These are phyloP conservation scores for Termitomyces sp. DNA, from an alignment of 768 basidiomycete genomes.

Conservation along the genomic window DNA sequence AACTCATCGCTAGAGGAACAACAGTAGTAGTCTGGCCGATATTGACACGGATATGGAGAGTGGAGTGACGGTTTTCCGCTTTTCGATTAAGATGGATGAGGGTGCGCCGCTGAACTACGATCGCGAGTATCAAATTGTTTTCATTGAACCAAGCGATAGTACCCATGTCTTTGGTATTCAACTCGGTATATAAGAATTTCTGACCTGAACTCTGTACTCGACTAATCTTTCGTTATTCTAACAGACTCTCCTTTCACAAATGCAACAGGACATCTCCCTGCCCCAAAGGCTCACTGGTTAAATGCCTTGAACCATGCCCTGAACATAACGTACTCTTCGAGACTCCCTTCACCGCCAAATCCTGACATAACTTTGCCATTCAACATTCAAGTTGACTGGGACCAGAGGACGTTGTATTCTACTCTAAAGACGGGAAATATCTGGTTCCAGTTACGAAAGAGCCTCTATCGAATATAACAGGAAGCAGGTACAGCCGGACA, in stretches of 20 bases:
- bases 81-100: slow-evolving; percentile 39
- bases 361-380: slow-evolving; percentile 62
- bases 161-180: slow-evolving; percentile 58
- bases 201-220: neutral
- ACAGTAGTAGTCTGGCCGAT: slow-evolving; percentile 25
- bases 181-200: slow-evolving; percentile 40
- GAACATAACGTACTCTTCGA: slow-evolving; percentile 49
- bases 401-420: slow-evolving; percentile 45
- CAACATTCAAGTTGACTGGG: slow-evolving; percentile 53
- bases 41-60: slow-evolving; percentile 38
- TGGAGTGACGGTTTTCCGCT: slow-evolving; percentile 23
- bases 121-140: slow-evolving; percentile 63
- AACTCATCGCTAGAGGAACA: slow-evolving; percentile 48
- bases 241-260: slow-evolving; percentile 55
- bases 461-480: slow-evolving; percentile 36
- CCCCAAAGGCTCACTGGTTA: slow-evolving; percentile 40
- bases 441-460: slow-evolving; percentile 39
- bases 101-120: slow-evolving; percentile 42
- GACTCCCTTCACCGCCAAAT: slow-evolving; percentile 35
- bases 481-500: slow-evolving; percentile 38
- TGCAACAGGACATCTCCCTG: slow-evolving; percentile 41
- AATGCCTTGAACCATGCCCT: slow-evolving; percentile 54
- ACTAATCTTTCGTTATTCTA: neutral
- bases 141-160: slow-evolving; percentile 59
- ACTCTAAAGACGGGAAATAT: slow-evolving; percentile 36